Evolutionary conservation across 257 asterid species (phyloP), one percentile per base, ranked within the genome.

Genomic region (Fraxinus pennsylvanica): DNA sequence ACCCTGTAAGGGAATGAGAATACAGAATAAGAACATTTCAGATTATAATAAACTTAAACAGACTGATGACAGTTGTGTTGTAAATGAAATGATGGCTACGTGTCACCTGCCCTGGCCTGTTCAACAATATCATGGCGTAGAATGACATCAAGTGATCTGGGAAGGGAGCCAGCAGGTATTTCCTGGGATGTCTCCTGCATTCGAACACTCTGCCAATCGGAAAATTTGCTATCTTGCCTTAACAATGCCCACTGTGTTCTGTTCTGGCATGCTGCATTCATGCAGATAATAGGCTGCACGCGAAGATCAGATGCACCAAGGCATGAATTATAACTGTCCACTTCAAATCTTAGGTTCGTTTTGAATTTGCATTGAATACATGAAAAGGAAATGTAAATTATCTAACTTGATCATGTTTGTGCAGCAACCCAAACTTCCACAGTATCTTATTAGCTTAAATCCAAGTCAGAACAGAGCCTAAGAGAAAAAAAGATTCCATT

Each of bases 131-230:
- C 98, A 74, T 93, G 97, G 61, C 98, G 97, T 39, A 96, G 91
- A 84, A 96, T 91, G 83, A 96, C 90, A 90, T 96, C 98, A 35
- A 96, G 98, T 74, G 99, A 92, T 78, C 99, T 91, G 39, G 99
- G 98, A 79, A 96, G 92, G 74, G 99, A 93, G 38, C 99, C 99
- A 9, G 99, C 92, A 59, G 98, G 99, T 86, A 96, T 96, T 88
- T 96, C 99, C 77, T 90, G 87, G 38, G 99, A 92, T 75, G 95
- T 86, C 85, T 96, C 99, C 89, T 96, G 99, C 97, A 93, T 91
- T 32, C 97, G 87, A 14, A 93, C 97, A 82, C 99, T 96, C 85
- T 96, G 99, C 99, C 99, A 96, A 79, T 96, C 99, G 10, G 98
- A 91, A 84, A 96, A 96, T 82, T 93, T 93, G 89, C 99, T 96